Evolutionary conservation across 164 flowering plant species (phyloP).

Genomic region (Chimonanthus salicifolius): DNA sequence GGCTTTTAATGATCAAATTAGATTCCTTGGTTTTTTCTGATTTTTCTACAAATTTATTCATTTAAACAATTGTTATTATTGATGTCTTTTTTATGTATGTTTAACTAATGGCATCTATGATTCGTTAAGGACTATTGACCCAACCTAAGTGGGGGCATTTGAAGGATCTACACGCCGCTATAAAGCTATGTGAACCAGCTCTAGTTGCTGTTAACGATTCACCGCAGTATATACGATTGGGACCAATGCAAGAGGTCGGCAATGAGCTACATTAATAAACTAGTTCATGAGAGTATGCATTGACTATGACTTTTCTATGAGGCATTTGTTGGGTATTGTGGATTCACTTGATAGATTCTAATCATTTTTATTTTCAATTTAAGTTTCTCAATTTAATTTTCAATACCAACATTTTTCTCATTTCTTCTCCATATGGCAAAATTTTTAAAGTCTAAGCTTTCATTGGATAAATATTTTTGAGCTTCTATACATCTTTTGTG

Average conservation of each 20-base stretch:
- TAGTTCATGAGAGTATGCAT: background rate
- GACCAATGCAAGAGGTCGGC: conserved; percentile 82
- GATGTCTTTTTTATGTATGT: background rate
- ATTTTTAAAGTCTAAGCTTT: too few species aligned
- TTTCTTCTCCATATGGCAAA: too few species aligned
- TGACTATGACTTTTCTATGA: background rate
- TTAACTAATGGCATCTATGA: background rate
- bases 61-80: background rate
- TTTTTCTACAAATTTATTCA: background rate
- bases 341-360: background rate
- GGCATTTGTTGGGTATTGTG: background rate
- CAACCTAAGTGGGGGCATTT: conserved; percentile 99
- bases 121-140: conserved; percentile 53
- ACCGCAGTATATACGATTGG: conserved; percentile 62
- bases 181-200: conserved; percentile 94
- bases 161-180: conserved; percentile 86
- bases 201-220: conserved; percentile 62
- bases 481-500: too few species aligned
- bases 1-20: background rate
- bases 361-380: too few species aligned
- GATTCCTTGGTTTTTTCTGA: background rate
- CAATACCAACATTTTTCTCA: too few species aligned
- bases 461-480: too few species aligned
- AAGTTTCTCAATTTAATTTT: background rate
- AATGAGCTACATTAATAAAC: background rate